Evolutionary conservation across 257 asterid species (phyloP), one percentile per base, ranked within the genome.

Genomic region (Penstemon eatonii): DNA sequence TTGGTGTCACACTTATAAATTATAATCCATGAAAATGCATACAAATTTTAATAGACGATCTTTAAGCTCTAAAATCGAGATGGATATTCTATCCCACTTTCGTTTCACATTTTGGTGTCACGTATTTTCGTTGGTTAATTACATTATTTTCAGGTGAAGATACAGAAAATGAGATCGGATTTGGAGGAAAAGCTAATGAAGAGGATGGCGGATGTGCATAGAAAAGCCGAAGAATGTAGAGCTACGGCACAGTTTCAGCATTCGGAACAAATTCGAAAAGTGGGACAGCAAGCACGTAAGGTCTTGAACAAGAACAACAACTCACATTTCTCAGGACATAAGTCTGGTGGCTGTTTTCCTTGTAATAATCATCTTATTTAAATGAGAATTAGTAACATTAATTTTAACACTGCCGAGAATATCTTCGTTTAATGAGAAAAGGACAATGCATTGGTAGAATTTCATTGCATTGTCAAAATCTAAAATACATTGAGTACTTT

Each of bases 151-250:
- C 84, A 94, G 99, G 96, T 94, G 85, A 94, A 94, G 79, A 82
- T 94, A 57, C 91, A 94, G 83, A 94, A 80, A 80, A 91, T 91
- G 97, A 83, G 92, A 69, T 87, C 94, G 7, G 86, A 89, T 77
- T 15, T 91, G 81, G 99, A 94, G 73, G 96, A 91, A 62, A 94
- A 89, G 54, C 72, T 94, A 33, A 91, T 90, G 99, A 94, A 89
- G 83, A 91, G 85, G 73, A 91, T 91, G 96, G 96, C 89, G 0
- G 81, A 82, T 5, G 99, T 89, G 71, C 89, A 87, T n/a, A 76
- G 96, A 52, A 94, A 87, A 80, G 99, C 97, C 0, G 99, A 94
- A 72, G 97, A 94, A 74, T 86, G 84, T 96, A 87, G 95, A 62
- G 86, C 86, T 12, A 54, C 84, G 5, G 95, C 96, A 3, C 91